Evolutionary conservation across 2,329 filamentous ascomycete genomes (phyloP), one percentile per base, ranked within the genome.

Genomic region (Fusarium penzigii): DNA sequence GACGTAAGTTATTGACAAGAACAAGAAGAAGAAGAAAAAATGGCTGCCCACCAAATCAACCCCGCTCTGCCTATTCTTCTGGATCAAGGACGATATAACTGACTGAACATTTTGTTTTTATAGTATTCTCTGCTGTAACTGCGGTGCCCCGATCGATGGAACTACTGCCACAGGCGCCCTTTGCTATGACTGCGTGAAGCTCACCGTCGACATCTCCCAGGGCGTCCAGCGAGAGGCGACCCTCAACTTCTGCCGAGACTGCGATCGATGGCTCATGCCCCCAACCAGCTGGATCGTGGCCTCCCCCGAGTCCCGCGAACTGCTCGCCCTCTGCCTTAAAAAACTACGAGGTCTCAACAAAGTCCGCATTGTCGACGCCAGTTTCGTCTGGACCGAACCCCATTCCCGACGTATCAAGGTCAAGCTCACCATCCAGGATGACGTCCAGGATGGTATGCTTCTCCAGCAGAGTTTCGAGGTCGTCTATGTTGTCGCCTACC

Each of bases 371-470:
- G 92, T 97, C 66, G 94, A 99, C 70, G 94, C 94, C 43, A 89
- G 86, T 65, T 99, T 97, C 70, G 89, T 97, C 68, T 99, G 94
- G 94, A 99, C 94, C 1, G 94, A 99, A 73, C 93, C 94, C 11
- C 94, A 99, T 76, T 97, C 92, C 65, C 82, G 91, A 68, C 82
- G 94, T 70, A 82, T 97, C 59, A 95, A 92, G 75, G 87, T 97
- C 71, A 97, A 97, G 78, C 87, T 99, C 72, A 97, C 94, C 1
- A 87, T 97, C 44, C 94, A 97, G 68, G 83, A 85, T 54, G 73
- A 79, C 17, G 82, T 86, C 2, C 80, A 81, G 46, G 83, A 85
- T 49, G 84, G 83, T 25, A 79, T 86, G 42, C 71, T 87, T 51
- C 78, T 99, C 65, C 94, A 99, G 74, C 94, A 99, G 74, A 88